These are phyloP conservation scores for Aspergillus egyptiacus DNA, from an alignment of 495 filamentous ascomycete genomes.

Conservation along the genomic window DNA sequence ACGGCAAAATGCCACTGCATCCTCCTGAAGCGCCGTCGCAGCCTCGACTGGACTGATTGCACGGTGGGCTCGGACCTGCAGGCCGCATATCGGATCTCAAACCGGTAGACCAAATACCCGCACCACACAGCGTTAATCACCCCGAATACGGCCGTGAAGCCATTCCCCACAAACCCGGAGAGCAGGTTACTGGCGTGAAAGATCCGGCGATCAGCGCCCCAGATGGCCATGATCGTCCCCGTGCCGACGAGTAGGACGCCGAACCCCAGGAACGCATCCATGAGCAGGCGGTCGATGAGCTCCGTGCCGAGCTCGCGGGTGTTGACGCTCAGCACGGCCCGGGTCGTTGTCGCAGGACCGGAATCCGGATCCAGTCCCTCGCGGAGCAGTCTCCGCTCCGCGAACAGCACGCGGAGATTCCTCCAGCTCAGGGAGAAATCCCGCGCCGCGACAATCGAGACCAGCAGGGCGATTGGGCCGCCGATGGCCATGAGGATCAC, in stretches of 20 bases:
- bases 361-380: no score
- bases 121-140: constrained; percentile 46
- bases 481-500: constrained; percentile 46
- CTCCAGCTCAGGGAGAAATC: constrained; percentile 39
- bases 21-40: constrained; percentile 30
- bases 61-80: background rate
- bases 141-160: constrained; percentile 5
- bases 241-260: constrained; percentile 43
- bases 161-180: constrained; percentile 34
- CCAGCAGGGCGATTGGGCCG: constrained; percentile 37
- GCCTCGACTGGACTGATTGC: constrained; percentile 5
- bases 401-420: constrained; percentile 38
- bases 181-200: constrained; percentile 43
- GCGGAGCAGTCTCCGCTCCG: constrained; percentile 25
- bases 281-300: constrained; percentile 36
- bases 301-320: constrained; percentile 34
- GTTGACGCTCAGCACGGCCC: constrained; percentile 4
- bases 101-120: constrained; percentile 30
- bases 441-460: constrained; percentile 38
- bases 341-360: no score
- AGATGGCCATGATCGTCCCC: constrained; percentile 48
- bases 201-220: constrained; percentile 34
- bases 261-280: constrained; percentile 43
- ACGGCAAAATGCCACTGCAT: constrained; percentile 38
- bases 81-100: constrained; percentile 24